Base-by-base conservation (phyloP, 208 protist genomes). In the Trypanosoma cruzi region DNA sequence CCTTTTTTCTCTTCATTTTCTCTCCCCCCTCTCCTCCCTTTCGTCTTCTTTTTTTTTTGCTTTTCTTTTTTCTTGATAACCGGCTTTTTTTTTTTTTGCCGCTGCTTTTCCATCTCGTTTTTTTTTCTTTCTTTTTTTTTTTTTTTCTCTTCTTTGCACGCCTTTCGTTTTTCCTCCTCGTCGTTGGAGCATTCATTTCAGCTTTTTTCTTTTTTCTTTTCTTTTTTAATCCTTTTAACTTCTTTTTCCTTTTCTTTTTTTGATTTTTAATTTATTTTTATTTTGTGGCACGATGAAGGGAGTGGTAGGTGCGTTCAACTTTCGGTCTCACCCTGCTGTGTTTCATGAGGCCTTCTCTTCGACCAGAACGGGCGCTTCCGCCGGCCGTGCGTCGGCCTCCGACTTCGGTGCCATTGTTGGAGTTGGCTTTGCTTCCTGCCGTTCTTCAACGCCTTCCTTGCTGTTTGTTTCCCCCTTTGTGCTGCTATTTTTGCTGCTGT, bases 401-500 rank as follows among this genome's bases (percentile, higher is more conserved):
- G 31, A 20, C 28, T 6, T 8, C 42, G 36, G 32, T 28, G 22
- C 31, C 13, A n/a, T 18, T 16, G 10, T 57, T 48, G 22, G 32
- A 0, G 48, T 49, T 32, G 37, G 42, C 44, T 48, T 71, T n/a
- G 14, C 28, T 22, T 54, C 26, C n/a, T 37, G 40, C 26, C n/a
- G n/a, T n/a, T 64, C 55, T 18, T 71, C 65, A 34, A 18, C 53
- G 13, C 11, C 1, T 7, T 68, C 63, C 26, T 68, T 68, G 32
- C 63, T 55, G 40, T 55, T 57, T 37, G 48, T 59, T 2, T 72
- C 67, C 32, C 36, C 58, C 48, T 59, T 72, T n/a, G 49, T n/a
- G 60, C 57, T 74, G 68, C 61, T 68, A 66, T 42, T 34, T 26
- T 68, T 68, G 60, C 60, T 67, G 60, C 53, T 61, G 52, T 66